Conservation (phyloP, 1,139 yeast species). For the Debaryomycetaceae sp. region DNA sequence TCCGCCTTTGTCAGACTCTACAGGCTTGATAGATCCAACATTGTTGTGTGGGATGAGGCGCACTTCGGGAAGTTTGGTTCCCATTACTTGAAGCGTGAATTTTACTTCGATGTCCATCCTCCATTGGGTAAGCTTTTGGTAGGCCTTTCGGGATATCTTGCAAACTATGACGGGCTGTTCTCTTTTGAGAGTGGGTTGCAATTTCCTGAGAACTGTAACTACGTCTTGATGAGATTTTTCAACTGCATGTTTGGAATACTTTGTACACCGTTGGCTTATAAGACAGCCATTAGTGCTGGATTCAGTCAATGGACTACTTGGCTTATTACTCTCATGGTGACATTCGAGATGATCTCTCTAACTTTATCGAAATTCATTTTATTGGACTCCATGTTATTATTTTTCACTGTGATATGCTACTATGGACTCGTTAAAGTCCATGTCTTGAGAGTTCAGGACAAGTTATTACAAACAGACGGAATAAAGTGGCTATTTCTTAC, state of each 20-base stretch:
- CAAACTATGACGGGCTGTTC: conserved; percentile 65
- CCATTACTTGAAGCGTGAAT: conserved; percentile 59
- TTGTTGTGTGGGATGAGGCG: conserved; percentile 96
- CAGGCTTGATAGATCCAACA: conserved; percentile 56
- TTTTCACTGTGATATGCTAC: conserved; percentile 65
- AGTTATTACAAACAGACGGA: conserved; percentile 46
- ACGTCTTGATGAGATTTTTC: conserved; percentile 59
- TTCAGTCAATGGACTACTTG: conserved; percentile 45
- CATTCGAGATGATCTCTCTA: conserved; percentile 63
- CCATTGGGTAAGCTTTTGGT: conserved; percentile 72
- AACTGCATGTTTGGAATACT: conserved; percentile 62
- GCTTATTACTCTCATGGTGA: conserved; percentile 56
- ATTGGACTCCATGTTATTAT: conserved; percentile 68
- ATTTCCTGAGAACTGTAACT: conserved; percentile 57
- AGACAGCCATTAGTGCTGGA: conserved; percentile 51
- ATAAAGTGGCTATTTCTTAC: conserved; percentile 58
- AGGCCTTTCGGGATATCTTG: conserved; percentile 64
- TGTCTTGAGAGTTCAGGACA: conserved; percentile 29
- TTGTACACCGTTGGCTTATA: conserved; percentile 63
- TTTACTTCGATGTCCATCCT: conserved; percentile 77
- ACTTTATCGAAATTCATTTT: conserved; percentile 68
- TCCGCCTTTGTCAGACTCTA: conserved; percentile 69
- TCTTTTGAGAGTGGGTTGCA: conserved; percentile 57
- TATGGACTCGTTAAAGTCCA: conserved; percentile 57
- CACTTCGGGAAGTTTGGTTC: conserved; percentile 75